A percentile compares a stretch with the other conserved stretches of the same genome.
These are phyloP conservation scores for Amyloporia xantha DNA, from an alignment of 768 basidiomycete species.

Conservation along the genomic window DNA sequence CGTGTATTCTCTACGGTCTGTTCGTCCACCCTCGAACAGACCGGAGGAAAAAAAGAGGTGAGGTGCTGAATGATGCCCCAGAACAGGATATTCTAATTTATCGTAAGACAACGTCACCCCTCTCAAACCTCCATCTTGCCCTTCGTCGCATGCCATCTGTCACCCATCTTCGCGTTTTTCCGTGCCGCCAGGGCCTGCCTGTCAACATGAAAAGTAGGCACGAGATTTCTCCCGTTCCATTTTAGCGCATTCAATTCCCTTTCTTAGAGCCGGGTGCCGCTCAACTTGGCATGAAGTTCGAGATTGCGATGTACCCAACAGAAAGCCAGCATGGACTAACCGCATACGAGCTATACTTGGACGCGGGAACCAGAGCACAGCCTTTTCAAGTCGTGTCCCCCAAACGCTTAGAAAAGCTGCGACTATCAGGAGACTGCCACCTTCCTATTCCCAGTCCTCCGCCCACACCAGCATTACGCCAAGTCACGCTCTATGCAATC, in stretches of 20 bases:
- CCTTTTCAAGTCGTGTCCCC: slow-evolving; percentile 26
- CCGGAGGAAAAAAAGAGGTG: slow-evolving; percentile 9
- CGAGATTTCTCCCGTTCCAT: not conserved
- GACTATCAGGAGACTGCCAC: slow-evolving; percentile 29
- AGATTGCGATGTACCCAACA: slow-evolving; percentile 32
- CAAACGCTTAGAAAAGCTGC: slow-evolving; percentile 22
- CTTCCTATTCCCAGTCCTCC: slow-evolving; percentile 11
- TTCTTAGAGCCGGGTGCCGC: slow-evolving; percentile 3
- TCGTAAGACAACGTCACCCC: slow-evolving; percentile 15
- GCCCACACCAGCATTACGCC: slow-evolving; percentile 18
- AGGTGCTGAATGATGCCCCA: not conserved
- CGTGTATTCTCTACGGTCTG: slow-evolving; percentile 24
- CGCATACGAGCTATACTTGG: slow-evolving; percentile 29
- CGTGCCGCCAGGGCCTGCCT: slow-evolving; percentile 21
- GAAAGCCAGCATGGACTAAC: slow-evolving; percentile 12
- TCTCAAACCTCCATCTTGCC: slow-evolving; percentile 26
- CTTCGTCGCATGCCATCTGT: slow-evolving; percentile 25
- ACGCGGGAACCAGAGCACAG: slow-evolving; percentile 23
- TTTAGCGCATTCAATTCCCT: not conserved
- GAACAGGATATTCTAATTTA: not conserved
- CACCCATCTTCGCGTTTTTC: slow-evolving; percentile 29
- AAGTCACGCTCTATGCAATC: slow-evolving; percentile 27
- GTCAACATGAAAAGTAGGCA: slow-evolving; percentile 11
- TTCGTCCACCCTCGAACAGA: too few relatives aligned
- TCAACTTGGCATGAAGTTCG: slow-evolving; percentile 24